Evolutionary conservation across 805 yeast genomes (phyloP), one percentile per base, ranked within the genome.

Genomic region (Candida insectalens): DNA sequence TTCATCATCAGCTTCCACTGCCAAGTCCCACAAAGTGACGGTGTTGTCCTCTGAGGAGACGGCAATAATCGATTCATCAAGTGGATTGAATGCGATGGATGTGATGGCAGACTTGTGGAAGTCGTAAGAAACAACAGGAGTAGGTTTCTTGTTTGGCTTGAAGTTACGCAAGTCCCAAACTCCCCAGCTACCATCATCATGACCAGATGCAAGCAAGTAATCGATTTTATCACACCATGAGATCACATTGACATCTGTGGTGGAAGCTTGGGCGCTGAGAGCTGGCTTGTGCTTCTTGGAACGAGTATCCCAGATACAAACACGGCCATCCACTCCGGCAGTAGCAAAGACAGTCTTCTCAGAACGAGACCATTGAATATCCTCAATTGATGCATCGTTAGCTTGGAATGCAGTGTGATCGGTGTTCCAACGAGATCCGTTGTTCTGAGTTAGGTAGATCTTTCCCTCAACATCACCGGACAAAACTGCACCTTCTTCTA

Each of bases 1-100:
- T 53, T 89, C 97, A 53, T 92, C 97, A 39, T 88, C 98, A 3
- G 97, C 97, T 63, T 92, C 98, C 12, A 92, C 98, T 9, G 96
- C 89, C 55, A 92, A 69, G 63, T 92, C 98, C 98, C 98, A 92
- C 44, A 92, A 64, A 2, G 96, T 87, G 6, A 92, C 96, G 5
- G 97, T 92, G 57, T 87, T 87, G 59, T 92, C 98, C 55, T 88
- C 97, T 1, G 95, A 83, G 3, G 94, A 87, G 13, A 89, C 96
- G 2, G 97, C 97, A 35, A 92, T 72, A 41, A 88, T 85, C 1
- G 96, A 84, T 60, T 92, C 98, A 55, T 92, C 98, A 44, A 79
- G 65, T 32, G 97, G 98, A 54, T 88, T 88, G 69, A 89, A 92
- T 41, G 89, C 79, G 43, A 92, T 85, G 5, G 96, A 80, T 1